These are phyloP conservation scores for Earliella scabrosa DNA, from an alignment of 1,284 basidiomycete species.

Conservation along the genomic window DNA sequence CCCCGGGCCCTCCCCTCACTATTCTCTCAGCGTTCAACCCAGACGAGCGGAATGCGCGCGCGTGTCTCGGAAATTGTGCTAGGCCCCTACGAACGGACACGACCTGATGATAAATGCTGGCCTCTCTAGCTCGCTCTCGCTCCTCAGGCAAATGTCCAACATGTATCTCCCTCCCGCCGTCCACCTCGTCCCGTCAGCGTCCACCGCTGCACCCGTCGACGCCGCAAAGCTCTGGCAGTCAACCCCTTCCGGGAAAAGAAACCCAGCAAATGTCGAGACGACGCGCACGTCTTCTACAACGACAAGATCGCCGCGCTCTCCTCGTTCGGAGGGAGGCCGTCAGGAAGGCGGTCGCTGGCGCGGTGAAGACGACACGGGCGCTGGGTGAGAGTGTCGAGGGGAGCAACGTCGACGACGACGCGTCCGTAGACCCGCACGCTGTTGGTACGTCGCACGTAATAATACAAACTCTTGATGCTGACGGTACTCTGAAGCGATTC, in stretches of 20 bases:
- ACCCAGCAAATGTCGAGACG: conserved; percentile 63
- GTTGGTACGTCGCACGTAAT: conserved; percentile 58
- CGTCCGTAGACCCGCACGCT: conserved; percentile 71
- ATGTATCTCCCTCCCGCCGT: conserved; percentile 49
- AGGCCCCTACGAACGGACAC: too few relatives aligned
- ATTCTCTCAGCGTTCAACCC: too few relatives aligned
- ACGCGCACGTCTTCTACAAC: conserved; percentile 68
- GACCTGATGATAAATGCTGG: too few relatives aligned
- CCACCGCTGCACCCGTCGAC: conserved; percentile 32
- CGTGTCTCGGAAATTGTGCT: too few relatives aligned
- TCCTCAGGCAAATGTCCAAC: conserved; percentile 36
- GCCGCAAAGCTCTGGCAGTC: conserved; percentile 48
- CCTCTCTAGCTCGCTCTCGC: conserved; percentile 14
- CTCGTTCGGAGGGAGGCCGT: conserved; percentile 69
- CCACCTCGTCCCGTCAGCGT: conserved; percentile 38
- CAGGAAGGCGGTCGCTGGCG: conserved; percentile 68
- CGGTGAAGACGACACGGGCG: conserved; percentile 64
- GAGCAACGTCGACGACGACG: conserved; percentile 59
- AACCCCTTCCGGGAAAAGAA: conserved; percentile 35
- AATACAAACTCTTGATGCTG: too few relatives aligned
- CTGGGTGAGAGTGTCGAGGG: conserved; percentile 58
- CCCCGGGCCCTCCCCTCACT: too few relatives aligned
- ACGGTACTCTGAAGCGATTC: conserved; percentile 87
- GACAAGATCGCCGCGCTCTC: conserved; percentile 58
- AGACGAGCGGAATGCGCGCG: too few relatives aligned